Evolutionary conservation across 495 filamentous ascomycete species (phyloP).

Genomic region (Annulohypoxylon moriforme): DNA sequence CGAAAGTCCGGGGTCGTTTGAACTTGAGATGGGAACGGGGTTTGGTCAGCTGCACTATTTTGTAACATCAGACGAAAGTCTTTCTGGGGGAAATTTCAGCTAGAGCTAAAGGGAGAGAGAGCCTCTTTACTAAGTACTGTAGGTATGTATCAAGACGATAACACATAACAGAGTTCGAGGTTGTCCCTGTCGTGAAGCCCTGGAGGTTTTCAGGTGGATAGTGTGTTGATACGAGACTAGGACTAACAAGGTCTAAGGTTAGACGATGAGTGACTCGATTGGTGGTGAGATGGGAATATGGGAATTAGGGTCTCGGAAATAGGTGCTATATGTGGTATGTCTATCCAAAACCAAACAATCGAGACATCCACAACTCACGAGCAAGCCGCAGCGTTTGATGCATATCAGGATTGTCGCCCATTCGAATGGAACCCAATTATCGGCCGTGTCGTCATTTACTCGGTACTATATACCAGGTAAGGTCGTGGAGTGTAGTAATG

Average conservation of each 20-base stretch:
- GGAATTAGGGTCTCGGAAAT: constrained; percentile 30
- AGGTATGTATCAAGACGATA: not conserved
- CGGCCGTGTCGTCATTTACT: constrained; percentile 24
- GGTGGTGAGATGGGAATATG: constrained; percentile 19
- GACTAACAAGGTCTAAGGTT: constrained; percentile 19
- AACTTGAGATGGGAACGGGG: constrained; percentile 20
- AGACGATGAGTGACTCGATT: constrained; percentile 9
- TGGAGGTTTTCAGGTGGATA: constrained; percentile 1
- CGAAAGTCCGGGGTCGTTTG: constrained; percentile 39
- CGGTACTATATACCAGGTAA: constrained; percentile 7
- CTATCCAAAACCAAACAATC: constrained; percentile 14
- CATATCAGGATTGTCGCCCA: constrained; percentile 31
- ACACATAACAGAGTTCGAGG: constrained; percentile 2
- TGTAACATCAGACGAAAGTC: constrained; percentile 22
- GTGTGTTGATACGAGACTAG: constrained; percentile 27
- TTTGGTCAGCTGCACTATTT: constrained; percentile 4
- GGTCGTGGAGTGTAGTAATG: constrained; percentile 10
- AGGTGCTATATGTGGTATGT: constrained; percentile 16
- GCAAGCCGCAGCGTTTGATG: constrained; percentile 9
- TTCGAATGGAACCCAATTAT: constrained; percentile 36
- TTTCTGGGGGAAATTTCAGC: not conserved
- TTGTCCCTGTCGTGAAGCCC: not conserved
- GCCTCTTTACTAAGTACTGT: not conserved
- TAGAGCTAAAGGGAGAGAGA: not conserved
- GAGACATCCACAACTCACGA: constrained; percentile 16